Evolutionary conservation across 106 monocot genomes (phyloP), one percentile per base, ranked within the genome.

Genomic region (Acorus gramineus): DNA sequence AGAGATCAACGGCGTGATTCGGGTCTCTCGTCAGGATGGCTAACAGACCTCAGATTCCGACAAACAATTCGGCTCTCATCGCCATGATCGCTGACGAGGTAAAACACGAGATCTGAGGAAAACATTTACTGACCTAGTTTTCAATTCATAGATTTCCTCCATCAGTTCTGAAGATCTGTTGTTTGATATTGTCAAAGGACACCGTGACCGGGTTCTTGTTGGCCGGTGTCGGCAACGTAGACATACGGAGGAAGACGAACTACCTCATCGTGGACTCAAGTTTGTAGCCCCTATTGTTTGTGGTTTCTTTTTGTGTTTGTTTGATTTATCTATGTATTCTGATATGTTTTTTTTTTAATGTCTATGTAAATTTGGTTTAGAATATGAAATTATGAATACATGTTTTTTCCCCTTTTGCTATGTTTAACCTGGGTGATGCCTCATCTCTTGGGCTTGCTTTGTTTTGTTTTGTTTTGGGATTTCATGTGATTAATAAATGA

Each of bases 1-100:
- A 28, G 28, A 28, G 28, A 28, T 28, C 28, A 28, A 28, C 28
- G 28, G 28, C 28, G 28, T 28, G 28, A 28, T 28, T 28, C 28
- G 0, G 28, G 28, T 28, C 28, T 28, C 28, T 28, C 28, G 1
- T 64, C 3, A 28, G 56, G n/a, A 89, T 89, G 89, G 89, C 89
- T 6, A 78, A 76, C 51, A 75, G 79, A 59, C 42, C 71, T 53
- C 70, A 59, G 52, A 89, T 89, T 42, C 78, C 76, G 2, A 81
- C 76, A 43, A 79, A 58, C 42, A 89, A 73, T 65, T 89, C 89
- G 2, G 89, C 81, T 49, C 78, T 89, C 46, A 89, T 89, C 14
- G 89, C 84, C 14, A 84, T 89, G 73, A 89, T 89, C 51, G 89
- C 79, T 42, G 89, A 89, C 73, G 84, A 84, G 89, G 89, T 89